Percentiles rank a stretch among this genome's conserved stretches.
phyloP scores from a whole-genome alignment of 164 flowering plant species.

The Liriodendron chinense region DNA sequence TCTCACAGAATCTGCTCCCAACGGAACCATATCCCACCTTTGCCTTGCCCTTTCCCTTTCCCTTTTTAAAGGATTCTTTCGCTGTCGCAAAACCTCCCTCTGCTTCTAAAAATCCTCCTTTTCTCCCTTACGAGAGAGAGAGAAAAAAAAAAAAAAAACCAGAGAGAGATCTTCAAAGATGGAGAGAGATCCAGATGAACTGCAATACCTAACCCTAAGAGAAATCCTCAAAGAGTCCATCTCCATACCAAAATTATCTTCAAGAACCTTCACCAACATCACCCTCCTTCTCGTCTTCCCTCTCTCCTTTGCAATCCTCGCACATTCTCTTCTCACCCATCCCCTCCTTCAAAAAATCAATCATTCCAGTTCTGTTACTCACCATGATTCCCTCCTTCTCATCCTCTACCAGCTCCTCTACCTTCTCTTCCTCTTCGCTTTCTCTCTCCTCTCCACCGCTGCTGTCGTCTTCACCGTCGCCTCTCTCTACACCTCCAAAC shows the following conservation, averaged over 20 bases:
- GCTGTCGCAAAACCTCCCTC: too few species aligned
- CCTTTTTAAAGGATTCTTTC: too few species aligned
- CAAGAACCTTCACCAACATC: constrained; percentile 65
- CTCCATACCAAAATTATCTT: constrained; percentile 55
- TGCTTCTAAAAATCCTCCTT: too few species aligned
- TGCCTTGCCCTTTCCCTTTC: too few species aligned
- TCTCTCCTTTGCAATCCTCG: constrained; percentile 84
- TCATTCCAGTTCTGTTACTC: constrained; percentile 21
- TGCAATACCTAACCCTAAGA: constrained; percentile 48
- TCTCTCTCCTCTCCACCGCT: constrained; percentile 94
- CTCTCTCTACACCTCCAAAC: constrained; percentile 74
- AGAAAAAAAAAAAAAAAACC: not conserved
- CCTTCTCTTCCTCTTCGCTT: constrained; percentile 77
- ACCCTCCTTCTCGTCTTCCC: constrained; percentile 86
- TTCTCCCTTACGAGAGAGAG: too few species aligned
- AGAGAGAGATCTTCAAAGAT: not conserved
- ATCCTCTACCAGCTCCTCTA: constrained; percentile 58
- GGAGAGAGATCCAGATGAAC: constrained; percentile 51
- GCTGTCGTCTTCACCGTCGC: constrained; percentile 95
- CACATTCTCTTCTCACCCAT: constrained; percentile 79
- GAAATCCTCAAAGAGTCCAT: constrained; percentile 62
- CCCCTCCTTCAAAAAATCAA: constrained; percentile 48
- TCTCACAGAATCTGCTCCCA: too few species aligned
- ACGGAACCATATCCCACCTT: too few species aligned
- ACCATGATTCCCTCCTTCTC: constrained; percentile 39